Evolutionary conservation across 2,329 filamentous ascomycete species (phyloP), one percentile per base, ranked within the genome.

Genomic region (Ambrosiella cleistominuta): DNA sequence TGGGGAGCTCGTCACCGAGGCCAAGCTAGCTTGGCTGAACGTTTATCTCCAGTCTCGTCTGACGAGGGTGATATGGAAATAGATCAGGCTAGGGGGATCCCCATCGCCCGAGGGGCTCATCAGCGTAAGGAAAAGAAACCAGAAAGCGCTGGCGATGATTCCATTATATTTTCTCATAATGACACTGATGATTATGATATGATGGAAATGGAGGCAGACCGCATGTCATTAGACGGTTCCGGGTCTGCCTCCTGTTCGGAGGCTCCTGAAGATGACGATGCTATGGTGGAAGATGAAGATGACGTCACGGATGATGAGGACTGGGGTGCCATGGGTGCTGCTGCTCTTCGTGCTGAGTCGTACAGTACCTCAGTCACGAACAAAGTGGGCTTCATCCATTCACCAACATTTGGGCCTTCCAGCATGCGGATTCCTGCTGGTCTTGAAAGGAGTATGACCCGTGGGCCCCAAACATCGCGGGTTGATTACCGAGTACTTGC

Each of bases 281-380:
- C 73, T 64, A 80, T 83, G 73, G 82, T 83, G 66, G 81, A 87
- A 61, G 83, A 86, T 66, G 81, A 87, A 61, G 83, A 86, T 63
- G 88, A 95, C 66, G 79, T 87, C 61, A 97, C 93, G 27, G 93
- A 97, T 67, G 88, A 96, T 67, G 91, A 97, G 70, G 90, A 97
- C 70, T 96, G 91, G 90, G 88, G 86, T 52, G 82, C 86, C 56
- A 85, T 95, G 62, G 91, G 89, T 57, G 88, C 90, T 37, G 88
- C 86, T 57, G 87, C 88, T 63, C 78, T 96, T 64, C 83, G 90
- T 63, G 79, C 80, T 60, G 76, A 77, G 54, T 83, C 80, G 6
- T 82, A 82, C 65, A 75, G 77, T 57, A 77, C 71, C 65, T 77
- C 83, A 76, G 64, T 66, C 54, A 59, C 53, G 11, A 58, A 55